Percentiles rank a stretch among this genome's conserved stretches.
These are phyloP conservation scores for Colletotrichum sp. DNA, from an alignment of 2,329 filamentous ascomycete genomes.

Conservation along the genomic window DNA sequence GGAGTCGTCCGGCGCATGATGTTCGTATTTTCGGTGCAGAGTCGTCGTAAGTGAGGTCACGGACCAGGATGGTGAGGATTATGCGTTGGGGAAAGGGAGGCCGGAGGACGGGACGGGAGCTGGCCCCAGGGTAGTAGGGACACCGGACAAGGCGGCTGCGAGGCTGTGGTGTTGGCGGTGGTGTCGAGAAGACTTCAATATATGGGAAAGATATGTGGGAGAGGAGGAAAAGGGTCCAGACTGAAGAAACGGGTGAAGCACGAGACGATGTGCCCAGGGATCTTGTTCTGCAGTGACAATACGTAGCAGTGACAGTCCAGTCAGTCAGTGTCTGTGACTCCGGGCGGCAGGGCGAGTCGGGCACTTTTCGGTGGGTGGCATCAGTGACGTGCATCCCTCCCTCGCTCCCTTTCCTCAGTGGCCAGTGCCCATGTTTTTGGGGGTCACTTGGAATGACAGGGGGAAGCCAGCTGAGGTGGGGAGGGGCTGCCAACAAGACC, in stretches of 20 bases:
- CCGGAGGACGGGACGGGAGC: not conserved
- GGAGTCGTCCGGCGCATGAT: slow-evolving; percentile 18
- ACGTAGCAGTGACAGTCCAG: not conserved
- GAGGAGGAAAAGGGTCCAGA: not conserved
- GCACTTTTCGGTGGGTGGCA: not conserved
- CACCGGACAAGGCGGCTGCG: not conserved
- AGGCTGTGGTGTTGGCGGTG: not conserved
- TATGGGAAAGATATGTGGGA: not conserved
- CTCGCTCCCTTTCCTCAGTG: not conserved
- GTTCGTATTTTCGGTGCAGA: slow-evolving; percentile 3
- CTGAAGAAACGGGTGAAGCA: not conserved
- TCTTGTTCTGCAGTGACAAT: not conserved
- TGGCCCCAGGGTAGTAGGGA: not conserved
- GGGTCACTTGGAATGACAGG: not conserved
- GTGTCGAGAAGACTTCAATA: not conserved
- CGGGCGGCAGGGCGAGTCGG: not conserved
- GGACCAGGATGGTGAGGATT: slow-evolving; percentile 3
- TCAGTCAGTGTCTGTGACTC: not conserved
- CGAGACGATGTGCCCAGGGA: not conserved
- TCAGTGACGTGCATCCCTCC: slow-evolving; percentile 8
- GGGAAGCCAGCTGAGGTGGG: not conserved
- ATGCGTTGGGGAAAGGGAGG: not conserved
- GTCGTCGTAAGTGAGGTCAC: slow-evolving; percentile 11
- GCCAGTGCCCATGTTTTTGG: not conserved
- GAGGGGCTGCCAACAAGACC: no score